phyloP scores from a whole-genome alignment of 2,329 filamentous ascomycete species.

The Alternaria hordeiaustralica region DNA sequence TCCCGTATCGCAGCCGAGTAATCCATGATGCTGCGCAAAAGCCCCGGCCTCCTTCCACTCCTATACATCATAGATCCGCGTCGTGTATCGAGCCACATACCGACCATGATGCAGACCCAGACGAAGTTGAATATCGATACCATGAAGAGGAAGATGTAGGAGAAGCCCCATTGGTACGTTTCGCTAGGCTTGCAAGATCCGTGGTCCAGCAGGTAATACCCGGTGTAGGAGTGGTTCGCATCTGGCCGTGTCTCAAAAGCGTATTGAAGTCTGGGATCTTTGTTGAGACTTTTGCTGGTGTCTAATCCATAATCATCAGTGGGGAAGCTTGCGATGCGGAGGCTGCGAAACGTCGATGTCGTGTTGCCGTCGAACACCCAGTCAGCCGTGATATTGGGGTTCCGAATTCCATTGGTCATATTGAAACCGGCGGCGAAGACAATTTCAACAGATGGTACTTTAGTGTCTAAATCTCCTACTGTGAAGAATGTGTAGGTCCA shows the following conservation, averaged over 20 bases:
- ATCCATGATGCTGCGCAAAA: slow-evolving; percentile 39
- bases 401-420: neutral
- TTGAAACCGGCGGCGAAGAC: neutral
- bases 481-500: neutral
- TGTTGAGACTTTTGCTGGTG: neutral
- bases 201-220: slow-evolving; percentile 26
- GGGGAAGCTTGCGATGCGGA: neutral
- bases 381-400: neutral
- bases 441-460: too few species aligned
- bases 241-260: slow-evolving; percentile 18
- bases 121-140: slow-evolving; percentile 43
- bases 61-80: slow-evolving; percentile 38
- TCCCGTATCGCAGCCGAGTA: slow-evolving; percentile 34
- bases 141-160: slow-evolving; percentile 47
- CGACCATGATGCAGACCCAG: slow-evolving; percentile 41
- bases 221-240: slow-evolving; percentile 25
- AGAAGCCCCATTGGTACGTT: slow-evolving; percentile 46
- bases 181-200: slow-evolving; percentile 41
- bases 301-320: neutral
- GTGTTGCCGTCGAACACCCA: neutral
- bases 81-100: slow-evolving; percentile 43
- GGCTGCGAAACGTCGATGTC: neutral
- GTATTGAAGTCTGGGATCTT: neutral
- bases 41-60: slow-evolving; percentile 35
- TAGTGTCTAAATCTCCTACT: too few species aligned